Evolutionary conservation across 345 rosid species (phyloP).

Genomic region (Arabis alpina): DNA sequence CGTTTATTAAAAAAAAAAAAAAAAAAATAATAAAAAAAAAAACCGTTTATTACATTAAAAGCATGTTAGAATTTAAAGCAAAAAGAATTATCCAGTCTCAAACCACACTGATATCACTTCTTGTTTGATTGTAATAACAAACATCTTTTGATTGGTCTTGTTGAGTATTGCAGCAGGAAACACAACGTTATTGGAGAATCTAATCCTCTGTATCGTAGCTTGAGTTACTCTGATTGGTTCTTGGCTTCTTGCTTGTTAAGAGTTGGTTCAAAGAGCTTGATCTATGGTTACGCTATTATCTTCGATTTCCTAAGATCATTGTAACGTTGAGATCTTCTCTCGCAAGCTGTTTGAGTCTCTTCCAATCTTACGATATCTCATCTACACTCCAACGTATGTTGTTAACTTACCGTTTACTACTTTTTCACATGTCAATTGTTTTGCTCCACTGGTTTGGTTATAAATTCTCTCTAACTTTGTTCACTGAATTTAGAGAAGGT

Average conservation of each 20-base stretch:
- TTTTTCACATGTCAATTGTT: conserved; percentile 16
- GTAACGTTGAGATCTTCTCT: conserved; percentile 79
- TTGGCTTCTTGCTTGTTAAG: conserved; percentile 65
- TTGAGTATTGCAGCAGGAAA: conserved; percentile 57
- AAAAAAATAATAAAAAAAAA: too few relatives aligned
- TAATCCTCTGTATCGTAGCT: conserved; percentile 49
- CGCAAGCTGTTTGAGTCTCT: conserved; percentile 54
- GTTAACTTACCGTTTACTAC: conserved; percentile 8
- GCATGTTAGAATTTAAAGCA: too few relatives aligned
- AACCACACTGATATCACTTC: too few relatives aligned
- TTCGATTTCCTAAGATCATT: conserved; percentile 87
- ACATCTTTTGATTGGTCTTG: background rate
- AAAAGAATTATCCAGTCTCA: too few relatives aligned
- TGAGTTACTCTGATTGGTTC: conserved; percentile 78
- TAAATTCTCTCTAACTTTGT: too few relatives aligned
- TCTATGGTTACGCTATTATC: conserved; percentile 59
- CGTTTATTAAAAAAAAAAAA: too few relatives aligned
- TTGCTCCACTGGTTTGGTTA: too few relatives aligned
- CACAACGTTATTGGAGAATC: conserved; percentile 76
- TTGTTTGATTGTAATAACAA: background rate
- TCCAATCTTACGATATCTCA: conserved; percentile 72
- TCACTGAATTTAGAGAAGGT: background rate
- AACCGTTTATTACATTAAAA: too few relatives aligned
- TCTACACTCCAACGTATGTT: conserved; percentile 83
- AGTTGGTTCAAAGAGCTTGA: conserved; percentile 59